phyloP scores from a whole-genome alignment of 345 rosid species.

The Limnanthes douglasii region DNA sequence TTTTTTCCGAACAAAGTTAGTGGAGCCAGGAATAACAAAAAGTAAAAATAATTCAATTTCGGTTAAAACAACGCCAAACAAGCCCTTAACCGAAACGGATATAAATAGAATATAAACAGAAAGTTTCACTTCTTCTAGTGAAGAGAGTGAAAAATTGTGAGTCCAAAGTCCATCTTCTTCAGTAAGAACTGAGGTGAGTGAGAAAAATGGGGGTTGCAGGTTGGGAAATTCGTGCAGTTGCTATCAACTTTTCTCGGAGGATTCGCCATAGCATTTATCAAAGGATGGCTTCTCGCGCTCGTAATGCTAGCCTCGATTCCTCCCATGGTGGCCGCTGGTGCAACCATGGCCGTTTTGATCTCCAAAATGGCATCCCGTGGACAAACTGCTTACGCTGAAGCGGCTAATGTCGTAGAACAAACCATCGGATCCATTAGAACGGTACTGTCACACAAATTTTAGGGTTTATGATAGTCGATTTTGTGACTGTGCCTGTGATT shows the following conservation, averaged over 20 bases:
- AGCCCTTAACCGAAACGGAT: too few relatives aligned
- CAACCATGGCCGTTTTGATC: constrained; percentile 18
- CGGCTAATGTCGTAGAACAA: constrained; percentile 44
- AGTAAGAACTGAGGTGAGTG: too few relatives aligned
- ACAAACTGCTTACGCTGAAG: constrained; percentile 38
- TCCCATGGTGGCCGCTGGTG: constrained; percentile 40
- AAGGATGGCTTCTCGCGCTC: constrained; percentile 65
- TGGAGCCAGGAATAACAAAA: too few relatives aligned
- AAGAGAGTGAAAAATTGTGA: too few relatives aligned
- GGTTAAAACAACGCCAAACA: too few relatives aligned
- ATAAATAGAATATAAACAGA: too few relatives aligned
- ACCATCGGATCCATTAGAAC: constrained; percentile 71
- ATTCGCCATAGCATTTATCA: constrained; percentile 42
- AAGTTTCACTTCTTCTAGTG: too few relatives aligned
- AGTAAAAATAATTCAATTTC: too few relatives aligned
- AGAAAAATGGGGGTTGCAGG: too few relatives aligned
- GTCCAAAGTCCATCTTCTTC: too few relatives aligned
- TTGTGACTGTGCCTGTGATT: neutral
- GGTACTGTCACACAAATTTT: constrained; percentile 9
- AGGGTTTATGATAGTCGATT: neutral
- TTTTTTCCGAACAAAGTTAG: too few relatives aligned
- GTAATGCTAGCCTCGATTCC: constrained; percentile 44
- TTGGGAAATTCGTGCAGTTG: constrained; percentile 50
- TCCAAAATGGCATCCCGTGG: constrained; percentile 34
- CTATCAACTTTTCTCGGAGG: constrained; percentile 45